Base-by-base conservation (phyloP, 2,329 filamentous ascomycete genomes). In the Pyrenophora tritici-repentis region DNA sequence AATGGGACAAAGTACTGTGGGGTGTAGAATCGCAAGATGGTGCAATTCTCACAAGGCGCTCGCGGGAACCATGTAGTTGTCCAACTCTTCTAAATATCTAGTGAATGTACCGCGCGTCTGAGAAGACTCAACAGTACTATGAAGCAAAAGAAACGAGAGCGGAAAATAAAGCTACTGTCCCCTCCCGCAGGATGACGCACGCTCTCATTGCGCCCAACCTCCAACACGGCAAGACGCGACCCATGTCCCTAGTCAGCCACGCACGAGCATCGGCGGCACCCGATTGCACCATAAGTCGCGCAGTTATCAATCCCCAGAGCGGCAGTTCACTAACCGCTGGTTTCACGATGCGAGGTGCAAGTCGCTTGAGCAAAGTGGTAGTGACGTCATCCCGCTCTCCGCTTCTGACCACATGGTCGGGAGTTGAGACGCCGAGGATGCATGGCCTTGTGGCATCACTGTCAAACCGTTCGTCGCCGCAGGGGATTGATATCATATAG, bases 271-370 rank as follows among this genome's bases (percentile, higher is more conserved):
- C 24, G 17, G 40, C 31, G 43, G 43, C 46, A 32, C 49, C 47
- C 63, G 61, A 64, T 59, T 61, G 59, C 52, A 51, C 51, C 41
- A 44, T 44, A 55, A 43, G 36, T 51, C 47, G 47, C 53, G 55
- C 58, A 56, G 47, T 55, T 32, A 48, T 13, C 9, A 29, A 4
- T 9, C 10, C 9, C 45, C 48, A 14, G 35, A 26, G 29, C 32
- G 38, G 44, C 51, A 50, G 41, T 46, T 45, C 24, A 44, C 56
- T 59, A 58, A 60, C 56, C 54, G 56, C 58, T 43, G 44, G 38
- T 60, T 49, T 46, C 42, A 50, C 50, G 20, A 58, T 42, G 53
- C 34, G 32, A 31, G 29, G 24, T 34, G 39, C 42, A 38, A 45
- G 53, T 50, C 35, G 42, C 32, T 32, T 41, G 37, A 47, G 32